These are phyloP conservation scores for Cryphonectria naterciae DNA, from an alignment of 2,329 filamentous ascomycete genomes.

Conservation along the genomic window DNA sequence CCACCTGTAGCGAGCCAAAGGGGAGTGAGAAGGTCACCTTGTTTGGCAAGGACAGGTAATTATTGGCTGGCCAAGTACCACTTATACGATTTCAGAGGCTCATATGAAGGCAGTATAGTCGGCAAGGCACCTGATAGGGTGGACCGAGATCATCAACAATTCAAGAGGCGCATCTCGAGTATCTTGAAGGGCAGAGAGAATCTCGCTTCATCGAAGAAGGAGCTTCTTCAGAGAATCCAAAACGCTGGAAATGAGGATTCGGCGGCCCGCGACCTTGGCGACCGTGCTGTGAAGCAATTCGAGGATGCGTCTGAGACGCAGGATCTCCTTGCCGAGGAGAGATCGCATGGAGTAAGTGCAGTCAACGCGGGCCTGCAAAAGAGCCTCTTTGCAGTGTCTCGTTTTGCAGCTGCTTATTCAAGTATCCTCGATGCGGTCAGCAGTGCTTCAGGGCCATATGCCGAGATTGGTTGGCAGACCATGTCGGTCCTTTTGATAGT, in stretches of 20 bases:
- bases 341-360: background rate
- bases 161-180: slow-evolving; percentile 7
- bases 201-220: slow-evolving; percentile 7
- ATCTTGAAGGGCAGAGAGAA: background rate
- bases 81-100: background rate
- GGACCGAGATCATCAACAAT: slow-evolving; percentile 9
- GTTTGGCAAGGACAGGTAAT: slow-evolving; percentile 3
- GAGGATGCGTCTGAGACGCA: background rate
- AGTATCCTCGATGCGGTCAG: slow-evolving; percentile 17
- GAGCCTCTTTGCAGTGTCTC: slow-evolving; percentile 1
- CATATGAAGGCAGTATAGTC: background rate
- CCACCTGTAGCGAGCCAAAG: background rate
- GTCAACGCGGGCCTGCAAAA: background rate
- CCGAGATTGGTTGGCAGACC: slow-evolving; percentile 17
- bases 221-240: slow-evolving; percentile 9
- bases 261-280: background rate
- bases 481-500: slow-evolving; percentile 15
- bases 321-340: background rate
- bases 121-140: background rate
- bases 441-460: slow-evolving; percentile 10
- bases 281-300: slow-evolving; percentile 4
- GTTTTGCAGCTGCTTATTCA: slow-evolving; percentile 15
- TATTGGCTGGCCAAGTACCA: background rate
- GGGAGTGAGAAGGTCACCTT: background rate
- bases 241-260: background rate